Evolutionary conservation across 2,329 filamentous ascomycete species (phyloP).

Genomic region (Xylaria sp.): DNA sequence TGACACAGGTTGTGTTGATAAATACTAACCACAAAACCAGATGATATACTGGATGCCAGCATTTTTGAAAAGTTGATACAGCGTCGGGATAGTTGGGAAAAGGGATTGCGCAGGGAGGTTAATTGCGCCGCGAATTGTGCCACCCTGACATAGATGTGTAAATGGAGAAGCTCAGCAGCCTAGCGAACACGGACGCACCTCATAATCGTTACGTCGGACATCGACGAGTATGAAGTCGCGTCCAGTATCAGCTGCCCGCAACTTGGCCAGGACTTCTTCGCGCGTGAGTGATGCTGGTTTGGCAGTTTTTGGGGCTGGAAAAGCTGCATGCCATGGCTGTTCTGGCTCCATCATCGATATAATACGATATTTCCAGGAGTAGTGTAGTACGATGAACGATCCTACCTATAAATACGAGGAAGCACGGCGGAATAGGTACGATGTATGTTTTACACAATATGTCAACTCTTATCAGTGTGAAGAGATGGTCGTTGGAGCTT

Average conservation of each 20-base stretch:
- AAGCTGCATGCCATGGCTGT: slow-evolving; percentile 34
- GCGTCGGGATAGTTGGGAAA: slow-evolving; percentile 53
- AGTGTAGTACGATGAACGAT: background rate
- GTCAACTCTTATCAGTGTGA: background rate
- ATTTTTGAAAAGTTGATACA: slow-evolving; percentile 56
- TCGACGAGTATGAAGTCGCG: slow-evolving; percentile 53
- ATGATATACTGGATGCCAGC: slow-evolving; percentile 55
- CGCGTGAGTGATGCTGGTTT: slow-evolving; percentile 24
- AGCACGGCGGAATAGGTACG: background rate
- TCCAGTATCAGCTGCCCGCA: slow-evolving; percentile 19
- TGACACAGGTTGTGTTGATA: background rate
- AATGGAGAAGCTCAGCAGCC: slow-evolving; percentile 5
- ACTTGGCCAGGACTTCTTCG: slow-evolving; percentile 32
- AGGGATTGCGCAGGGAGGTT: slow-evolving; percentile 62
- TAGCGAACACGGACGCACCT: slow-evolving; percentile 45
- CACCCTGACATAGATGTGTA: slow-evolving; percentile 55
- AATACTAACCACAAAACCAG: slow-evolving; percentile 58
- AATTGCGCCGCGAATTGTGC: slow-evolving; percentile 64
- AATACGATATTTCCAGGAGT: background rate
- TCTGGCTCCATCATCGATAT: slow-evolving; percentile 26
- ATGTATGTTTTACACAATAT: background rate
- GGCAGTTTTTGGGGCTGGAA: slow-evolving; percentile 29
- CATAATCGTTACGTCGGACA: slow-evolving; percentile 55
- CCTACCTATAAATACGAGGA: background rate
- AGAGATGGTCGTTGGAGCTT: background rate